phyloP scores from a whole-genome alignment of 1,139 yeast genomes.

The Kodamaea sp. region DNA sequence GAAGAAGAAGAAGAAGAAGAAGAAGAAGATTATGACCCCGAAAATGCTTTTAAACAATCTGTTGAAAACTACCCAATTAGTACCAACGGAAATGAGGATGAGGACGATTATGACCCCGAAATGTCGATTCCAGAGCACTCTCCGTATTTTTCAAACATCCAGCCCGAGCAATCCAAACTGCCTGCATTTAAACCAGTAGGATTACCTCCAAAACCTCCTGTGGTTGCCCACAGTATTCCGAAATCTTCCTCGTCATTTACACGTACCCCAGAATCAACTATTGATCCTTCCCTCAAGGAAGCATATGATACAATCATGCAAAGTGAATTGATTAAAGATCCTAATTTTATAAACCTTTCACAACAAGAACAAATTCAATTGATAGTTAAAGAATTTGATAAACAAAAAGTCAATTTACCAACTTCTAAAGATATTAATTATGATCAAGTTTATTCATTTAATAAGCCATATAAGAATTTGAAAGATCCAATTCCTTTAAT shows the following conservation, averaged over 20 bases:
- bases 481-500: conserved; percentile 38
- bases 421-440: conserved; percentile 22
- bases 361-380: conserved; percentile 33
- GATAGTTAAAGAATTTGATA: conserved; percentile 28
- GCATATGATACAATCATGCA: conserved; percentile 37
- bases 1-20: conserved; percentile 10
- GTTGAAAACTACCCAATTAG: too few species aligned
- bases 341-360: conserved; percentile 27
- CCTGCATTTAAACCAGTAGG: conserved; percentile 14
- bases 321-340: conserved; percentile 31
- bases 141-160: too few species aligned
- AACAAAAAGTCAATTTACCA: conserved; percentile 24
- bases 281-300: conserved; percentile 19
- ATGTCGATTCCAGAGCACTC: too few species aligned
- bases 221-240: conserved; percentile 13
- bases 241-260: conserved; percentile 5
- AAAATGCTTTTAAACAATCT: conserved; percentile 9
- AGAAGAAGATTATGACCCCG: conserved; percentile 27
- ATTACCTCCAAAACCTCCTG: conserved; percentile 33
- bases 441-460: conserved; percentile 40
- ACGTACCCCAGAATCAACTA: conserved; percentile 7
- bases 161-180: not conserved
- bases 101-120: too few species aligned
- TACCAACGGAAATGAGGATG: too few species aligned
- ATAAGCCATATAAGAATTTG: conserved; percentile 35